A percentile compares a stretch with the other conserved stretches of the same genome.
phyloP scores from a whole-genome alignment of 2,329 filamentous ascomycete genomes.

The Emergomyces pasteurianus region DNA sequence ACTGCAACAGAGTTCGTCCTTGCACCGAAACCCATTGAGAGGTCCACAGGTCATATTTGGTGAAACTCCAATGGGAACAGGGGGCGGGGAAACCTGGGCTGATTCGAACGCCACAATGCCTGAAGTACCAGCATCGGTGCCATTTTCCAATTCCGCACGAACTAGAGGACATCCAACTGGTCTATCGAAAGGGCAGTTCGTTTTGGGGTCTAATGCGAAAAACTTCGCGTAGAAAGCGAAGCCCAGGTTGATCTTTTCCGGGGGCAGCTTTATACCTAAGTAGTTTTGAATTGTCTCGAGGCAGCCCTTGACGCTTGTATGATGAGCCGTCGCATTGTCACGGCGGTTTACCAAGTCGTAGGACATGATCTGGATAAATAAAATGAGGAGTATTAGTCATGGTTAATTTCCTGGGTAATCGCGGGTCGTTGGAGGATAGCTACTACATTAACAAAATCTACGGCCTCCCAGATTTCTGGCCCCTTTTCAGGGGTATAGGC shows the following conservation, averaged over 20 bases:
- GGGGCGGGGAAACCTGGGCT: not conserved
- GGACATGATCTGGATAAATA: conserved; percentile 42
- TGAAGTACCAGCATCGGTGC: conserved; percentile 45
- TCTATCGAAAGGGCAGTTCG: conserved; percentile 29
- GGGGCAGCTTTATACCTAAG: conserved; percentile 42
- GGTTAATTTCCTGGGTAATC: not conserved
- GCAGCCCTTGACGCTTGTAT: conserved; percentile 49
- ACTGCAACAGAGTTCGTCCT: conserved; percentile 23
- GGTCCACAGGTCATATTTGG: conserved; percentile 25
- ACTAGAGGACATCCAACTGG: conserved; percentile 50
- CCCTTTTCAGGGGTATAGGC: conserved; percentile 46
- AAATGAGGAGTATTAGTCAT: not conserved
- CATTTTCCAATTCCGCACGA: conserved; percentile 47
- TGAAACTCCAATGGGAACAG: conserved; percentile 13
- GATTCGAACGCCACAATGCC: conserved; percentile 37
- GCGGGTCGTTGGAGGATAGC: not conserved
- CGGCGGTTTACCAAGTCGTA: conserved; percentile 63
- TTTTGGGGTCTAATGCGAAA: conserved; percentile 44
- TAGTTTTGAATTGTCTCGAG: conserved; percentile 47
- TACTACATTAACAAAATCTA: conserved; percentile 54
- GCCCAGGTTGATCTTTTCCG: conserved; percentile 50
- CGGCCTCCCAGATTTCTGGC: conserved; percentile 45
- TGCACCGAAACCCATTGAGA: conserved; percentile 19
- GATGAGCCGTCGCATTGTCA: conserved; percentile 51
- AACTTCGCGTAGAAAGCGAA: conserved; percentile 60